Base-by-base conservation (phyloP, 805 yeast genomes). In the Zygosaccharomyces rouxii region DNA sequence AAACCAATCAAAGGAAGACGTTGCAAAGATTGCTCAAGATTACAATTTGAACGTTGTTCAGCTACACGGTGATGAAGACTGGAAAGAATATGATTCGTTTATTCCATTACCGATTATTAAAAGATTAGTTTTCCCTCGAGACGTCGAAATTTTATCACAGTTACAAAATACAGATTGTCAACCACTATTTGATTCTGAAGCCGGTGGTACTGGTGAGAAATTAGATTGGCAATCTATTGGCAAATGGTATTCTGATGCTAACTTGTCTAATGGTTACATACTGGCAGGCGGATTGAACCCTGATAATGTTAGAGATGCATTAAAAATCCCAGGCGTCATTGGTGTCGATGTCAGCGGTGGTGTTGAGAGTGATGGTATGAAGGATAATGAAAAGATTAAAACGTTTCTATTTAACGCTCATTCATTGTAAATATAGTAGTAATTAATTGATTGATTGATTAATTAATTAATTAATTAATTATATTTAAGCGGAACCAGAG, bases 331-430 rank as follows among this genome's bases (percentile, higher is more conserved):
- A 10, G 92, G 94, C 21, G 80, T 86, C n/a, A 62, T 82, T 31
- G 98, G 97, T 3, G 92, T 86, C 22, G 99, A 92, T 68, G 98
- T 94, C 5, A 84, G 96, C 59, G 89, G 97, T 7, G 99, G 99
- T 1, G 96, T 90, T 1, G 99, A 94, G 63, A 80, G 84, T 0
- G 62, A 79, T 38, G 96, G 96, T 2, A 64, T 56, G 0, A 94
- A 92, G 66, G 96, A 89, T 64, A 58, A 71, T 42, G 62, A 47
- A 0, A 92, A 89, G 68, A 79, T 92, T 18, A 58, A 58, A 47
- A 47, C 51, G 11, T 92, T 90, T 67, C 70, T 92, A 4, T 48
- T 48, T 4, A 76, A 75, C 54, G 89, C 84, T 2, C 71, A 71
- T 16, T 22, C 37, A 11, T 33, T 33, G 39, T 42, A 42, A 11